Evolutionary conservation across 306 rosid genomes (phyloP), one percentile per base, ranked within the genome.

Genomic region (Abrus precatorius): DNA sequence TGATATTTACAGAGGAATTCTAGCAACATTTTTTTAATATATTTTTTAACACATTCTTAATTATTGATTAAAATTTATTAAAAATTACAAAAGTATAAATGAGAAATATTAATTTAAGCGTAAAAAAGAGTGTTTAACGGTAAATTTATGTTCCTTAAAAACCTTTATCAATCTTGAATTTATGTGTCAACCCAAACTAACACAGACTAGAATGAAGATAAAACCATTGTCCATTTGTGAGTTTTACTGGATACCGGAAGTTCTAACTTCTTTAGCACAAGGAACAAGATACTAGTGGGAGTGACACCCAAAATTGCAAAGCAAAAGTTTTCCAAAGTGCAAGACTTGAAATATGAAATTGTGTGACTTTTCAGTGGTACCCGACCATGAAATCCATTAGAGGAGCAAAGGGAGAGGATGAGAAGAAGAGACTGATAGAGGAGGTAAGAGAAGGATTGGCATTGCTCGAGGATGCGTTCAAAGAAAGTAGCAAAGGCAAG

Each of bases 401-500:
- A 3, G 62, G 3, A 1, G 89, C 89, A 2, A 11, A 72, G 54
- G 86, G 45, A 54, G 90, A 84, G 28, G 93, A 88, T 9, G 90
- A 63, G 40, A 86, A 28, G 86, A 80, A 85, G 65, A 84, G 62
- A 1, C n/a, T 69, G 12, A 33, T 86, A 3, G 74, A 84, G 12
- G 85, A 89, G 54, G 53, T 69, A n/a, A 59, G 1, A 3, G 80
- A 83, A 64, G 95, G 82, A 2, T 54, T 84, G 9, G 77, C 9
- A 0, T 60, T 77, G 28, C 14, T 92, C 73, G 93, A 92, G 62
- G 87, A 85, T 14, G 93, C 84, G 0, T 88, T 82, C 27, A 66
- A 38, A 7, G 85, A 68, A 2, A 27, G 34, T 7, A 86, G 93
- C 88, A 83, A 85, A 82, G 92, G 95, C 6, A 88, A 86, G 73